Base-by-base conservation (phyloP, 2,329 filamentous ascomycete genomes). In the Aureobasidium sp. region DNA sequence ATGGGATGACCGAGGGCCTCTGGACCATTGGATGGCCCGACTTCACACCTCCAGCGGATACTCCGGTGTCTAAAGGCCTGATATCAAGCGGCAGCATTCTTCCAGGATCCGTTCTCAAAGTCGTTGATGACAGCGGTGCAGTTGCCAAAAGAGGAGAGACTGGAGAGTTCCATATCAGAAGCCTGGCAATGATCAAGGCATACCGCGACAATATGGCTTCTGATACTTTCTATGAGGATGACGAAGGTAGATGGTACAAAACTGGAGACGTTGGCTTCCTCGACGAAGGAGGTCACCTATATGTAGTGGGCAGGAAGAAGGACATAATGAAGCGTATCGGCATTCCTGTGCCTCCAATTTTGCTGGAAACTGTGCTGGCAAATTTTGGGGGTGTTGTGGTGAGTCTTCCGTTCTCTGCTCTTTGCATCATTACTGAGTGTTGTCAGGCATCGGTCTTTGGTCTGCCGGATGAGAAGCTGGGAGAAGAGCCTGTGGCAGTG, bases 241-340 rank as follows among this genome's bases (percentile, higher is more conserved):
- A 39, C 17, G 45, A 49, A 11, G 45, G 45, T 3, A 7, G 29
- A 21, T 49, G 45, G 45, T 49, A 38, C 45, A 38, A 38, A 24
- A 49, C 45, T 21, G 45, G 45, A 16, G 45, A 49, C 14, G 19
- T 21, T 3, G 45, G 45, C 4, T 29, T 49, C 45, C 19, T 49
- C 1, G 45, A 49, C 6, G 22, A 27, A 4, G 3, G 38, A 2
- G 34, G 5, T 4, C 21, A 27, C 2, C 1, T 49, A 4, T 49
- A 49, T 16, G 45, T 38, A 2, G 1, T 49, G 16, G 45, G 45
- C 10, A 38, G 45, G 21, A 49, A 49, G 34, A 49, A 49, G 22
- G 45, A 49, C 11, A n/a, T 49, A n/a, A 38, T 49, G 17, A 49
- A 49, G 7, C 21, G 45, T 14, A n/a, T 49, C 3, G 45, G 45